phyloP scores from a whole-genome alignment of 192 early-diverging fungal species.

The Chytriomyces sp. region DNA sequence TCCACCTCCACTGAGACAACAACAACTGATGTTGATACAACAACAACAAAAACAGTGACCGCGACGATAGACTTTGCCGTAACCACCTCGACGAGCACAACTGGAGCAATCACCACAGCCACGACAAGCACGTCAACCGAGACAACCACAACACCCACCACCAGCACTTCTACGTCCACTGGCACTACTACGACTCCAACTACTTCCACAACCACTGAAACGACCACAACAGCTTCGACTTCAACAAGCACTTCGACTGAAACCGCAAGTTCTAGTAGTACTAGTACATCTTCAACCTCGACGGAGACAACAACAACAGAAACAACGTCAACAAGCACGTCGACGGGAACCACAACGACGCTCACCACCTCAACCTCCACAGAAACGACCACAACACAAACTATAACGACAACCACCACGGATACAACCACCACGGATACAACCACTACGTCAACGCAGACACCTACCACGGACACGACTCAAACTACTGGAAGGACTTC shows the following conservation, averaged over 20 bases:
- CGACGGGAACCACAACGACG: background rate
- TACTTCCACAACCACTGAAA: constrained; percentile 3
- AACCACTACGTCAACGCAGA: background rate
- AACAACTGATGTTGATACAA: background rate
- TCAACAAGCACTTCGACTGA: constrained; percentile 5
- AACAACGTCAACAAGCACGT: background rate
- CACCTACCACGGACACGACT: background rate
- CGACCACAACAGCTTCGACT: background rate
- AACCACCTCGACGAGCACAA: background rate
- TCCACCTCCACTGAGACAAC: background rate
- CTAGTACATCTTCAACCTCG: constrained; percentile 7
- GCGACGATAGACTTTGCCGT: background rate
- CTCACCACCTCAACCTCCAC: background rate
- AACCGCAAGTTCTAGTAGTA: background rate
- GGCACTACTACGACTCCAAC: background rate
- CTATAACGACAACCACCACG: background rate
- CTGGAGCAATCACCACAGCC: background rate
- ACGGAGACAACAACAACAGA: background rate
- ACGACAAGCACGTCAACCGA: background rate
- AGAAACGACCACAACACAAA: background rate
- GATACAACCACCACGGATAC: background rate
- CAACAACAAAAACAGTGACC: background rate
- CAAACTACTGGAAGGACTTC: background rate
- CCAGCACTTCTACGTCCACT: background rate
- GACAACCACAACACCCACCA: background rate